Evolutionary conservation across 2,329 filamentous ascomycete species (phyloP), one percentile per base, ranked within the genome.

Genomic region (Zymoseptoria crescenta): DNA sequence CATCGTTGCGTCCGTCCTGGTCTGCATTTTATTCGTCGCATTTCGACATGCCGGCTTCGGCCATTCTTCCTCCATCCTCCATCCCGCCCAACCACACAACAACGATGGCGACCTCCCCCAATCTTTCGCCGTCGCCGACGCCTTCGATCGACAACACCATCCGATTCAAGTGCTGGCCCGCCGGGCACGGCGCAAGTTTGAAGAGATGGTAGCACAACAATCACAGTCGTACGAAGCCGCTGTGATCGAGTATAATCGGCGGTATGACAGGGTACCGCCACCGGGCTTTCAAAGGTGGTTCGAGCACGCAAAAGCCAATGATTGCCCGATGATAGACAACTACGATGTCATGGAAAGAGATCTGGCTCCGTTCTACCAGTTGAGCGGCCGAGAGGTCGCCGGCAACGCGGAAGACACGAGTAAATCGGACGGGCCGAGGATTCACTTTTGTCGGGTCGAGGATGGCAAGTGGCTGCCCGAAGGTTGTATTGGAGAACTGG

Each of bases 221-320:
- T 64, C 60, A n/a, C 35, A 13, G 13, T 60, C 56, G 5, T 49
- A 45, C 28, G 56, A 60, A 29, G 48, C 52, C 35, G 60, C 58
- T 10, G 52, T 28, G 2, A 28, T 45, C 3, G 69, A 71, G 49
- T 80, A 80, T 57, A 67, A 74, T 13, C 51, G 65, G 4, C 70
- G 74, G 13, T 69, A 75, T 59, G 75, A 75, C 2, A 69, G 78
- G 29, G 73, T 77, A 56, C 77, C 78, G 20, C 78, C 78, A 1
- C 78, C 78, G 3, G 70, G 72, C 0, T 80, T 80, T 59, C 75
- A 76, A 20, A 60, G 68, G 52, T 80, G 79, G 78, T 75, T 72
- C 59, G 61, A 70, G 8, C 78, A 71, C 63, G 78, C 78, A 2
- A 62, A 69, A 16, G 63, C 66, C 2, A 65, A 74, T 29, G 62